phyloP scores from a whole-genome alignment of 1,284 basidiomycete species.

The Athelia sp. region DNA sequence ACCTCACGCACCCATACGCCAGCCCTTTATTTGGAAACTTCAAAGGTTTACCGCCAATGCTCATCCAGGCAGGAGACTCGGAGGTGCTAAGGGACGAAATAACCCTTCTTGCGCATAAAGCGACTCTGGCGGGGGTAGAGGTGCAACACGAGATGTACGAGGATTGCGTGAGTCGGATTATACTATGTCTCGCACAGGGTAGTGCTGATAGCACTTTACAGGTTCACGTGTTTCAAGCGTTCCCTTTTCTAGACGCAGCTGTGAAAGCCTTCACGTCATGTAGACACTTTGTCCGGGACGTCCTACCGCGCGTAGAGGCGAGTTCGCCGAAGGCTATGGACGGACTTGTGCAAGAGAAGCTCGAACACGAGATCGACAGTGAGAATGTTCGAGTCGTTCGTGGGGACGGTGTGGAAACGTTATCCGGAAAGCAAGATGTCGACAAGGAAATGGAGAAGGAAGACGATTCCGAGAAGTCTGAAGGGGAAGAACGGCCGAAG shows the following conservation, averaged over 20 bases:
- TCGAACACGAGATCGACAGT: slow-evolving; percentile 65
- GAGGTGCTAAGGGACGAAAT: slow-evolving; percentile 94
- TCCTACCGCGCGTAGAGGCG: slow-evolving; percentile 46
- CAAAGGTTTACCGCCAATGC: slow-evolving; percentile 80
- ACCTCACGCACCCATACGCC: slow-evolving; percentile 94
- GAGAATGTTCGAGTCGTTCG: slow-evolving; percentile 58
- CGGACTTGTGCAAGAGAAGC: slow-evolving; percentile 45
- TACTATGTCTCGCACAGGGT: slow-evolving; percentile 3
- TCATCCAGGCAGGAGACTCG: slow-evolving; percentile 92
- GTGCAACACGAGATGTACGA: slow-evolving; percentile 93
- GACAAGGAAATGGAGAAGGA: slow-evolving; percentile 29
- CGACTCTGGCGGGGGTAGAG: slow-evolving; percentile 80
- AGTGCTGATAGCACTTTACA: slow-evolving; percentile 21
- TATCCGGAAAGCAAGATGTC: slow-evolving; percentile 31
- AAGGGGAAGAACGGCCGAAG: slow-evolving; percentile 20
- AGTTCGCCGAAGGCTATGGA: slow-evolving; percentile 46
- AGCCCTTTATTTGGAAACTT: slow-evolving; percentile 95
- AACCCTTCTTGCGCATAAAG: slow-evolving; percentile 92
- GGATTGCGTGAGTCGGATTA: slow-evolving; percentile 72
- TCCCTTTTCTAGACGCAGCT: slow-evolving; percentile 76
- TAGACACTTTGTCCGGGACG: slow-evolving; percentile 65
- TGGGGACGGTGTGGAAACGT: slow-evolving; percentile 57
- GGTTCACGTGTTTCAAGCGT: slow-evolving; percentile 90
- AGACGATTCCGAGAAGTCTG: slow-evolving; percentile 15
- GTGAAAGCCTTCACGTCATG: slow-evolving; percentile 74